Base-by-base conservation (phyloP, 2,329 filamentous ascomycete genomes). In the Dactylellina cionopaga region DNA sequence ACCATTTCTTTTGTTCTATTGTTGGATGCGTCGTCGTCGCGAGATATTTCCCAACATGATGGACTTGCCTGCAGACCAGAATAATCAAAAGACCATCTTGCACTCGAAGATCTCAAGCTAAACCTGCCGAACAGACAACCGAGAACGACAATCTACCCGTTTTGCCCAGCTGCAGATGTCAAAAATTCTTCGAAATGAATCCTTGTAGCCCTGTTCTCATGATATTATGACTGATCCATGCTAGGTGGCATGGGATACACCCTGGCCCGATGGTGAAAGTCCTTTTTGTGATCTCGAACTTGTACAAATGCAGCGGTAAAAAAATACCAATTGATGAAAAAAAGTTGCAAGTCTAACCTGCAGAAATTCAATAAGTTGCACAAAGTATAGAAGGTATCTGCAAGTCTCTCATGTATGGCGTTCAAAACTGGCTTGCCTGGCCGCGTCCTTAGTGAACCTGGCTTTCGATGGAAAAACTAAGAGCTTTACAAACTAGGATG, bases 371-470 rank as follows among this genome's bases (percentile, higher is more conserved):
- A 47, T 52, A 47, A 71, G 56, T 63, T 49, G 59, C 66, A 63
- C 66, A 63, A 54, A 71, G 51, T 71, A 52, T 51, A 63, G 66
- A 44, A 71, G 52, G 66, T 71, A 63, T 60, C 66, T 64, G 56
- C 66, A 63, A 70, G 56, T 58, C 52, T 49, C 49, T 66, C 51
- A 66, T 66, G 62, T 56, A 71, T 64, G 66, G 56, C 66, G 66
- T 51, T 29, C 41, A 9, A 47, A 39, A 39, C 41, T 19, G 51
- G 51, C 51, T 27, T 55, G 51, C 51, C 51, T 55, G 33, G 51
- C 19, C 44, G 22, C 44, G 27, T 62, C 22, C 17, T 11, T 47
- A 22, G 46, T 19, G 46, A 69, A 68, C 63, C 63, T 49, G 63
- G 63, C 35, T 51, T 33, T 62, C 39, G 55, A 52, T 51, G 29